A percentile compares a stretch with the other conserved stretches of the same genome.
These are phyloP conservation scores for Centella asiatica DNA, from an alignment of 129 eudicot genomes.

Conservation along the genomic window DNA sequence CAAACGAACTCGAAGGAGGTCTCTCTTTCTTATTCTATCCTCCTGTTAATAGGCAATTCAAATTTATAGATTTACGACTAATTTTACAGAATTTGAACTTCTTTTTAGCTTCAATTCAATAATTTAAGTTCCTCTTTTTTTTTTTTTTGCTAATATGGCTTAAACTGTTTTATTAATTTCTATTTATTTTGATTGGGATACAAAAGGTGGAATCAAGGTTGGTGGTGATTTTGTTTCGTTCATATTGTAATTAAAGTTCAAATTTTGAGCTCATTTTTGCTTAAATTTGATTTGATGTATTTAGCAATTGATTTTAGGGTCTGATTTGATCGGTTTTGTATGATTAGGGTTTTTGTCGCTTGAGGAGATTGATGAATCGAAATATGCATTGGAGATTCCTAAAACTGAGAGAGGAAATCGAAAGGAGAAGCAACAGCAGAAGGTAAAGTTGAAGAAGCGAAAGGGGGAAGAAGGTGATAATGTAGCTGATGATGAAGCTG, in stretches of 20 bases:
- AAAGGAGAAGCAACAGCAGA: slow-evolving; percentile 17
- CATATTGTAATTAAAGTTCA: neutral
- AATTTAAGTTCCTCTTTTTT: too few relatives aligned
- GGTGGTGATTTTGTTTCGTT: neutral
- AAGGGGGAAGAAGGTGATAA: slow-evolving; percentile 24
- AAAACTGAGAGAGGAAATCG: slow-evolving; percentile 12
- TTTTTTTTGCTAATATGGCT: too few relatives aligned
- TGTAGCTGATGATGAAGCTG: slow-evolving; percentile 32
- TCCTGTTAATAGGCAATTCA: too few relatives aligned
- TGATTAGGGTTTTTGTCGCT: slow-evolving; percentile 82
- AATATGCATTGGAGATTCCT: slow-evolving; percentile 57
- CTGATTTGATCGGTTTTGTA: slow-evolving; percentile 11
- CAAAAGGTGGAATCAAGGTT: too few relatives aligned
- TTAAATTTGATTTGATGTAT: neutral
- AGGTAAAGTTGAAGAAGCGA: slow-evolving; percentile 35
- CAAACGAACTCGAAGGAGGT: slow-evolving; percentile 94
- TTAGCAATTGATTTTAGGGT: neutral
- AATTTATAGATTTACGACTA: too few relatives aligned
- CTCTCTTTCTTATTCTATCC: too few relatives aligned
- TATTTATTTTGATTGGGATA: neutral
- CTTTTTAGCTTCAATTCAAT: too few relatives aligned
- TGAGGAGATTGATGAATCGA: slow-evolving; percentile 93
- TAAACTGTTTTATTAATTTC: neutral
- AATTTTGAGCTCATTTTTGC: neutral
- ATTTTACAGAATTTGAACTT: too few relatives aligned